Evolutionary conservation across 768 basidiomycete genomes (phyloP).

Genomic region (Tricholoma hemisulphureum): DNA sequence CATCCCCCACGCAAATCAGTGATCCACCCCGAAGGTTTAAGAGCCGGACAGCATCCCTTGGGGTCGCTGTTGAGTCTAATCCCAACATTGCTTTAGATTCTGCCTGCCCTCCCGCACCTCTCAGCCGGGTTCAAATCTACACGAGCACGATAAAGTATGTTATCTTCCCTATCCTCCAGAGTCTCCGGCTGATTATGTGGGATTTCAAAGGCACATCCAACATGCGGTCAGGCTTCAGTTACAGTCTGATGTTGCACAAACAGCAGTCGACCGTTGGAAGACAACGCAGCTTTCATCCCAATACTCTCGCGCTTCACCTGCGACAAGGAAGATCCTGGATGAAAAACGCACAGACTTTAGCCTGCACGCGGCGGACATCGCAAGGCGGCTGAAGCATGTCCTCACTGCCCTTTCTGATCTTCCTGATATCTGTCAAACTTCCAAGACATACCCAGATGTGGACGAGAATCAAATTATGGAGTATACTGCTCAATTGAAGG

Average conservation of each 20-base stretch:
- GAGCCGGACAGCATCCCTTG: constrained; percentile 11
- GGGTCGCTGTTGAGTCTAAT: constrained; percentile 3
- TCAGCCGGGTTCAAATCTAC: constrained; percentile 17
- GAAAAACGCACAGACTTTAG: constrained; percentile 15
- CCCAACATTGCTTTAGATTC: constrained; percentile 7
- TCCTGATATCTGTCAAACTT: constrained; percentile 21
- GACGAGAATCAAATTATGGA: constrained; percentile 22
- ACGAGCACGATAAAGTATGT: constrained; percentile 23
- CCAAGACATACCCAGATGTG: constrained; percentile 6
- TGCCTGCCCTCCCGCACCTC: constrained; percentile 1
- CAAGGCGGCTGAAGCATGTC: constrained; percentile 20
- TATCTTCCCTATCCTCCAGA: not conserved
- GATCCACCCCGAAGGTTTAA: not conserved
- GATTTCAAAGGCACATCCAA: constrained; percentile 23
- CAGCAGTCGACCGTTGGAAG: constrained; percentile 30
- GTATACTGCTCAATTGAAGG: constrained; percentile 29
- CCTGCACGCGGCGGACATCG: constrained; percentile 14
- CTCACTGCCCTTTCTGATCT: constrained; percentile 25
- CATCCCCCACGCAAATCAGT: not conserved
- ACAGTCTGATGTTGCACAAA: constrained; percentile 18
- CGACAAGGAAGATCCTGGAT: constrained; percentile 28
- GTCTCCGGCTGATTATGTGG: constrained; percentile 1
- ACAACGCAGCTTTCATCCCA: constrained; percentile 27
- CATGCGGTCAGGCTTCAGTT: constrained; percentile 28
- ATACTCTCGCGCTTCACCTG: constrained; percentile 27